Evolutionary conservation across 176 grass and related monocot genomes (phyloP).

Genomic region (Otatea glauca): DNA sequence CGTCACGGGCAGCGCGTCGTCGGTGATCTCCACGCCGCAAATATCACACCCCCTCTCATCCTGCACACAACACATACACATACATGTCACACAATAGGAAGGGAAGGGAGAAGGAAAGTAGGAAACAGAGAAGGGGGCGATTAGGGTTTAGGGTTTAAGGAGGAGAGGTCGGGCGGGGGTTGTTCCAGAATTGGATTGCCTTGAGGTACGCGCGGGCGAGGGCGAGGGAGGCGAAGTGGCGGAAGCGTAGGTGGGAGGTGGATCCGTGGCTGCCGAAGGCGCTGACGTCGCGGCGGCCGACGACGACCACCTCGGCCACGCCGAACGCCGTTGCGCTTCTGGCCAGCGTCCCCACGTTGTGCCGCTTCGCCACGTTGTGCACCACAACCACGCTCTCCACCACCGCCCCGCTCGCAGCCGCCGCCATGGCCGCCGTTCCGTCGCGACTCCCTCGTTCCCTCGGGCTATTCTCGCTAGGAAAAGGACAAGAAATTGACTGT

Average conservation of each 20-base stretch:
- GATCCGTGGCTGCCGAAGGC: constrained; percentile 87
- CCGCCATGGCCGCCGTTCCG: constrained; percentile 26
- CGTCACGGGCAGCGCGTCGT: constrained; percentile 65
- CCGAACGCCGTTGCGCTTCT: constrained; percentile 84
- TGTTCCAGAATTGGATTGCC: neutral
- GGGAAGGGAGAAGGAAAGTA: neutral
- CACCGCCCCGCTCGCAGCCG: constrained; percentile 14
- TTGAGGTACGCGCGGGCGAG: constrained; percentile 76
- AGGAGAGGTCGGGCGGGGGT: neutral
- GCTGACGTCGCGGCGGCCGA: constrained; percentile 85
- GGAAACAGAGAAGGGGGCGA: neutral
- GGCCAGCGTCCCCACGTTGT: constrained; percentile 86
- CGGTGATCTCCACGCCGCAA: constrained; percentile 86
- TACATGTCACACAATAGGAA: neutral
- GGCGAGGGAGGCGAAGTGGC: constrained; percentile 69
- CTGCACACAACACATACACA: constrained; percentile 12
- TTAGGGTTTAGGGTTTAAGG: constrained; percentile 46
- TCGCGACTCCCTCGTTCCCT: no score
- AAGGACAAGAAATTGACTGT: no score
- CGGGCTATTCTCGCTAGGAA: no score
- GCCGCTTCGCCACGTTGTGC: constrained; percentile 90
- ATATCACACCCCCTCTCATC: constrained; percentile 75
- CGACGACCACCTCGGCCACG: constrained; percentile 78
- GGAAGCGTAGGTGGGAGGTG: constrained; percentile 79
- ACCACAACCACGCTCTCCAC: constrained; percentile 72